Evolutionary conservation across 768 basidiomycete genomes (phyloP).

Genomic region (Steccherinum ochraceum): DNA sequence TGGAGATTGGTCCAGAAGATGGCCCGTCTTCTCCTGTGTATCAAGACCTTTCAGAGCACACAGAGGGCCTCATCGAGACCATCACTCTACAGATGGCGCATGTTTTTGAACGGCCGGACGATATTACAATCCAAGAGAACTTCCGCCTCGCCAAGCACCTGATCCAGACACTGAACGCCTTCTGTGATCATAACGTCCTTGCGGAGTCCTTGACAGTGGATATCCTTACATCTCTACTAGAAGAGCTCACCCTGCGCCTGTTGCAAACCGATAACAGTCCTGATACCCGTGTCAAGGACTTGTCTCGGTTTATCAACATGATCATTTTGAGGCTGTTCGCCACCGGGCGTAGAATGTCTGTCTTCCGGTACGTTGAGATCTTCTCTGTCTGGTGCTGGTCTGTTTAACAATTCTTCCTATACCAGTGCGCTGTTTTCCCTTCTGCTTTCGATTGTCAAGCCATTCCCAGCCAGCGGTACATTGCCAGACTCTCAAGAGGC

Average conservation of each 20-base stretch:
- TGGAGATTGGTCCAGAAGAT: slow-evolving; percentile 69
- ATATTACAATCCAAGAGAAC: slow-evolving; percentile 68
- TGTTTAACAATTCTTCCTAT: not conserved
- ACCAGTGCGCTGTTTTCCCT: slow-evolving; percentile 72
- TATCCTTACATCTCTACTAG: slow-evolving; percentile 79
- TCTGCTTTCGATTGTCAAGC: slow-evolving; percentile 76
- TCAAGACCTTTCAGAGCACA: slow-evolving; percentile 71
- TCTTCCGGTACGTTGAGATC: slow-evolving; percentile 65
- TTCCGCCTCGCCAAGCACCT: slow-evolving; percentile 96
- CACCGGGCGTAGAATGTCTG: slow-evolving; percentile 82
- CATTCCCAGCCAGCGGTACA: slow-evolving; percentile 73
- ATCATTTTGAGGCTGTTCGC: slow-evolving; percentile 92
- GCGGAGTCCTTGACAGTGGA: slow-evolving; percentile 84
- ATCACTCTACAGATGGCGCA: slow-evolving; percentile 89
- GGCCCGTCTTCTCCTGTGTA: slow-evolving; percentile 66
- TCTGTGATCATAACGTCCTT: slow-evolving; percentile 85
- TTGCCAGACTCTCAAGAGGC: slow-evolving; percentile 72
- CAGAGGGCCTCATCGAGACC: slow-evolving; percentile 82
- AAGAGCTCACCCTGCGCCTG: slow-evolving; percentile 85
- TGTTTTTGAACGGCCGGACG: slow-evolving; percentile 78
- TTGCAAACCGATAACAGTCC: slow-evolving; percentile 89
- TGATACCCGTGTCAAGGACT: slow-evolving; percentile 81
- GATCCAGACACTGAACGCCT: slow-evolving; percentile 91
- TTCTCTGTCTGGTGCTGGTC: not conserved
- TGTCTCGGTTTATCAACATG: slow-evolving; percentile 98